A percentile compares a stretch with the other conserved stretches of the same genome.
phyloP scores from a whole-genome alignment of 2,329 filamentous ascomycete genomes.

The Neodidymelliopsis sp. region DNA sequence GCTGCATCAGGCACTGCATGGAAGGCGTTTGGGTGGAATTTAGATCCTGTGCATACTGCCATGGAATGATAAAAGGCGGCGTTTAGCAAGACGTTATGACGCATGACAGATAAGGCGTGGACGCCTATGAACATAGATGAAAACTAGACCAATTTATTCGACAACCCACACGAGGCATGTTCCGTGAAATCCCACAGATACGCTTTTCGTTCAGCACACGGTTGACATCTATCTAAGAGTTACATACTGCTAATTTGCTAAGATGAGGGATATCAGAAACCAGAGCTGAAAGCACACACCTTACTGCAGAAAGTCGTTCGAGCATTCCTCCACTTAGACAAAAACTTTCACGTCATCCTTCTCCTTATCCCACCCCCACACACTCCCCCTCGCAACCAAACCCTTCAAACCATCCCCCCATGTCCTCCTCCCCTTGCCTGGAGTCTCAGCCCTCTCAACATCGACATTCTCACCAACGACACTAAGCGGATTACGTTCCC shows the following conservation, averaged over 20 bases:
- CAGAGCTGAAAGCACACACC: no score
- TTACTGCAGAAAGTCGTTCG: no score
- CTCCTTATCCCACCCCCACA: slow-evolving; percentile 25
- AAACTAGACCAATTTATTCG: not conserved
- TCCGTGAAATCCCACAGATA: no score
- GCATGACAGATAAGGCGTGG: not conserved
- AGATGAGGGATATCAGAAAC: slow-evolving; percentile 10
- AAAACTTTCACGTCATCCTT: slow-evolving; percentile 33
- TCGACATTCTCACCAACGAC: slow-evolving; percentile 19
- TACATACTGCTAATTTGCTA: not conserved
- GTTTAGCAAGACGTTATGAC: not conserved
- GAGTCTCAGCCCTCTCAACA: slow-evolving; percentile 18
- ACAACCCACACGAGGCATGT: not conserved
- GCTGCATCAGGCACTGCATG: not conserved
- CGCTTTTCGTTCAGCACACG: not conserved
- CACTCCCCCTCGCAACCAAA: slow-evolving; percentile 23
- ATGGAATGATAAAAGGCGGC: not conserved
- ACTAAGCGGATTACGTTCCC: slow-evolving; percentile 27
- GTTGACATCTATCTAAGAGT: not conserved
- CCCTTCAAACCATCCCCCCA: slow-evolving; percentile 36
- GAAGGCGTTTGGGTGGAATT: slow-evolving; percentile 11
- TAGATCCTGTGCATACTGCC: slow-evolving; percentile 2
- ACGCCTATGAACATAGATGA: not conserved
- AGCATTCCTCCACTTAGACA: slow-evolving; percentile 22
- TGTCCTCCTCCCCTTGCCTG: slow-evolving; percentile 26